A percentile compares a stretch with the other conserved stretches of the same genome.
phyloP scores from a whole-genome alignment of 352 stramenopile species.

The Lagenidium giganteum region DNA sequence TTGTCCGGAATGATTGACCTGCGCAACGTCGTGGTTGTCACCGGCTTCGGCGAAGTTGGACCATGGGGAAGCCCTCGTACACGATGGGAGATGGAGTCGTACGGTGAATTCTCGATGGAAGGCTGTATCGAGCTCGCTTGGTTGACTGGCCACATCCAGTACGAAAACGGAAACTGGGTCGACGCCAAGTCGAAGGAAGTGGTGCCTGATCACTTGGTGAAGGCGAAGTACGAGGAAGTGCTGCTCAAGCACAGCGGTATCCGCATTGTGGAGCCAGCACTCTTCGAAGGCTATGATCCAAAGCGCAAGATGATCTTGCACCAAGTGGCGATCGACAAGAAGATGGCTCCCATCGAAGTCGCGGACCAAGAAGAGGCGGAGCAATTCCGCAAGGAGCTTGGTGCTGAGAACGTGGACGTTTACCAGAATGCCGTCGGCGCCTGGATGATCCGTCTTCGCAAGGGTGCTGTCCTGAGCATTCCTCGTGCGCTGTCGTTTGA shows the following conservation, averaged over 20 bases:
- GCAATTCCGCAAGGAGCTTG: slow-evolving; percentile 22
- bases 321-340: slow-evolving; percentile 86
- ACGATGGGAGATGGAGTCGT: slow-evolving; percentile 89
- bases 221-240: slow-evolving; percentile 75
- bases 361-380: slow-evolving; percentile 18
- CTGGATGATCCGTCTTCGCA: slow-evolving; percentile 26
- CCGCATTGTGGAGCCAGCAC: slow-evolving; percentile 78
- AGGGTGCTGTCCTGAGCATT: slow-evolving; percentile 57
- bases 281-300: slow-evolving; percentile 87
- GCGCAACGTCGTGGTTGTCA: slow-evolving; percentile 76
- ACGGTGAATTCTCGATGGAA: slow-evolving; percentile 86
- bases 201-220: slow-evolving; percentile 70
- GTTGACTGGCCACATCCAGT: slow-evolving; percentile 78
- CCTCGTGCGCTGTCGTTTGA: slow-evolving; percentile 63
- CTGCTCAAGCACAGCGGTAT: slow-evolving; percentile 78
- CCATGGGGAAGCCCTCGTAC: slow-evolving; percentile 83
- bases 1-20: slow-evolving; percentile 77
- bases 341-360: slow-evolving; percentile 41
- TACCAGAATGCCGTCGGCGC: slow-evolving; percentile 7
- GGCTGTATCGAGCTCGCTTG: slow-evolving; percentile 85
- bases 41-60: slow-evolving; percentile 84
- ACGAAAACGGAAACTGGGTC: slow-evolving; percentile 80
- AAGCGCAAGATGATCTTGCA: slow-evolving; percentile 85
- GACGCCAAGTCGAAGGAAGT: slow-evolving; percentile 78
- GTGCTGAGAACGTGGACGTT: slow-evolving; percentile 23